Evolutionary conservation across 139 green algal genomes (phyloP).

Genomic region (Trebouxia sp.): DNA sequence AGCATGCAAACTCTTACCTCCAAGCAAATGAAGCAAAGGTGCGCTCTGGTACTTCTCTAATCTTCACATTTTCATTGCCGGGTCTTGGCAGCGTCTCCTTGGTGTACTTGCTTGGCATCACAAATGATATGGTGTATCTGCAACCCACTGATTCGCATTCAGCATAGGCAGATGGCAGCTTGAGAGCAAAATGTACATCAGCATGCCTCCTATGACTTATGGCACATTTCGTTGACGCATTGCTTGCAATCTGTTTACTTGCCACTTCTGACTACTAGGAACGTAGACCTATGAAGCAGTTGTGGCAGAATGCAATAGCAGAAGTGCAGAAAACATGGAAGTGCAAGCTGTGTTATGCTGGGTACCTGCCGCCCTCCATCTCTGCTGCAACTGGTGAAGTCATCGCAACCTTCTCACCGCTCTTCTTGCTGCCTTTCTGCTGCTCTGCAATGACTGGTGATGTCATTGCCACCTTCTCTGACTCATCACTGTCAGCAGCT

Average conservation of each 20-base stretch:
- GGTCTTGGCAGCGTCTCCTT: conserved; percentile 58
- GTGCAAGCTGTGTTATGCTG: neutral
- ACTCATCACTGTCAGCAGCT: neutral
- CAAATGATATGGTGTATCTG: conserved; percentile 56
- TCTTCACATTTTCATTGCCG: conserved; percentile 49
- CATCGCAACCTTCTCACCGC: conserved; percentile 57
- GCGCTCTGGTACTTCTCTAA: conserved; percentile 49
- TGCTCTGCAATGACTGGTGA: conserved; percentile 33
- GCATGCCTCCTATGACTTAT: neutral
- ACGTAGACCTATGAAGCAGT: neutral
- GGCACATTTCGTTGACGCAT: conserved; percentile 46
- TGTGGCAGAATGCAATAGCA: neutral
- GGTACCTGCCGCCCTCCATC: conserved; percentile 33
- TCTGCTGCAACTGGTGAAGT: conserved; percentile 61
- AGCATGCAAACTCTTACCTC: conserved; percentile 14
- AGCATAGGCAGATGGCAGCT: neutral
- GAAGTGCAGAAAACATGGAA: neutral
- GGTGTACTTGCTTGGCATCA: conserved; percentile 70
- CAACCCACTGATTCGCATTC: neutral
- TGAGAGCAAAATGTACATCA: neutral
- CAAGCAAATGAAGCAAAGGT: conserved; percentile 58
- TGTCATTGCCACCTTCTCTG: conserved; percentile 50
- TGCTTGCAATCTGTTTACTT: conserved; percentile 26
- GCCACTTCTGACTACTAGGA: neutral
- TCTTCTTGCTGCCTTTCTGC: conserved; percentile 14